Percentiles rank a stretch among this genome's conserved stretches.
Evolutionary conservation across 306 rosid genomes (phyloP).

Genomic region (Castanospermum australe): DNA sequence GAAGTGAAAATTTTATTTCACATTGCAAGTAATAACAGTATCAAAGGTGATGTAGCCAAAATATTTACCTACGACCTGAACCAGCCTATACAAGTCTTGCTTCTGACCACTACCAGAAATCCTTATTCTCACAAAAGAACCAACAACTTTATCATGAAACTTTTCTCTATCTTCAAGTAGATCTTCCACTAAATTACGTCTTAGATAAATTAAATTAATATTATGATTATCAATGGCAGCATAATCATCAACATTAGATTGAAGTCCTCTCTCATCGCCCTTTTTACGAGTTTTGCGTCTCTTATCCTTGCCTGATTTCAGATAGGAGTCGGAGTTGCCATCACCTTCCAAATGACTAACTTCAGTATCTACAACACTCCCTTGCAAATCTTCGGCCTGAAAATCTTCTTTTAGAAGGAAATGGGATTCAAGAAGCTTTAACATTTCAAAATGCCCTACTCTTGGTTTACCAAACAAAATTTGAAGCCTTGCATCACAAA

Average conservation of each 20-base stretch:
- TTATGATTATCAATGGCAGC: conserved; percentile 95
- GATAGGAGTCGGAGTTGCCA: conserved; percentile 54
- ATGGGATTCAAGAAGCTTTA: conserved; percentile 97
- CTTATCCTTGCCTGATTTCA: conserved; percentile 72
- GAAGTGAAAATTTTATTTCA: conserved; percentile 7
- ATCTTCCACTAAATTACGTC: conserved; percentile 90
- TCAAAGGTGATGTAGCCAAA: conserved; percentile 22
- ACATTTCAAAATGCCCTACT: conserved; percentile 99
- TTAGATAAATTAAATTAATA: conserved; percentile 86
- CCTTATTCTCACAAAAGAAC: conserved; percentile 94
- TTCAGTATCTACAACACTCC: conserved; percentile 87
- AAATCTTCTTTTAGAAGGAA: conserved; percentile 84
- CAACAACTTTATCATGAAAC: conserved; percentile 77
- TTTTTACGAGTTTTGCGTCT: conserved; percentile 75
- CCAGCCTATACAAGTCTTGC: conserved; percentile 99
- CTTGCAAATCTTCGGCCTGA: conserved; percentile 76
- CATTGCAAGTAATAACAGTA: conserved; percentile 13
- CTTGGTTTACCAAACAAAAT: conserved; percentile 94
- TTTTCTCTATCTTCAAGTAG: conserved; percentile 76
- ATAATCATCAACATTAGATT: conserved; percentile 85
- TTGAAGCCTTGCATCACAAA: conserved; percentile 89
- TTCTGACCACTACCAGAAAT: conserved; percentile 95
- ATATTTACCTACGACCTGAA: conserved; percentile 88
- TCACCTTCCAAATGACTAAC: conserved; percentile 80
- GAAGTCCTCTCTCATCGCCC: conserved; percentile 75